Conservation (phyloP, 169 alveolate genomes). For the Plasmodium reichenowi region DNA sequence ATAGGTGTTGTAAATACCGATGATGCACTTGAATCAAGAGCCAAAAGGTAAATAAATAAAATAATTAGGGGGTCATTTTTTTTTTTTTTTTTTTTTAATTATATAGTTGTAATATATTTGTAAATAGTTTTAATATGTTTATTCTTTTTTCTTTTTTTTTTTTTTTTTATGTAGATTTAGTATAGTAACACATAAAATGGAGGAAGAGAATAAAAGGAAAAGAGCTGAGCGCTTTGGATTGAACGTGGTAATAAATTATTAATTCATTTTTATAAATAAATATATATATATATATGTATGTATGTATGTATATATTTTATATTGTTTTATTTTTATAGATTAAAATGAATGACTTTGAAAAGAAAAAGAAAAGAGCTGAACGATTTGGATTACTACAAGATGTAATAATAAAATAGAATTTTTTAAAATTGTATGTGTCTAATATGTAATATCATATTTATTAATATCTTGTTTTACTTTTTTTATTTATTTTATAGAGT, state of each 20-base stretch:
- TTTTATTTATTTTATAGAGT: conserved; percentile 12
- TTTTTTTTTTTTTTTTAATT: neutral
- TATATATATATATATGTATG: neutral
- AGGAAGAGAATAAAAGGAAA: conserved; percentile 63
- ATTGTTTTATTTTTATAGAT: conserved; percentile 14
- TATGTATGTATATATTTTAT: neutral
- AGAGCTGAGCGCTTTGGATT: conserved; percentile 77
- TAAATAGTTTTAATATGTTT: neutral
- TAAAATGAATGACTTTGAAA: conserved; percentile 51
- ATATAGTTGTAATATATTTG: neutral
- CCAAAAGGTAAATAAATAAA: conserved; percentile 38
- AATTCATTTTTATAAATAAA: neutral
- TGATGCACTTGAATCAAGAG: conserved; percentile 68
- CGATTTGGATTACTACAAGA: conserved; percentile 60
- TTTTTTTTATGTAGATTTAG: conserved; percentile 45
- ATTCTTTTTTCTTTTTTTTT: neutral
- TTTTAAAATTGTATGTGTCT: neutral
- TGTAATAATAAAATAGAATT: conserved; percentile 9
- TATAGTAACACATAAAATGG: conserved; percentile 71
- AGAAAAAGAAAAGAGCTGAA: conserved; percentile 63
- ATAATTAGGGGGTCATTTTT: neutral
- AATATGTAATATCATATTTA: neutral
- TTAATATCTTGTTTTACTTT: neutral
- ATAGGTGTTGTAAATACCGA: conserved; percentile 41
- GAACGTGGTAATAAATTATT: conserved; percentile 19